Evolutionary conservation across 305 asterid genomes (phyloP), one percentile per base, ranked within the genome.

Genomic region (Plantago lanceolata): DNA sequence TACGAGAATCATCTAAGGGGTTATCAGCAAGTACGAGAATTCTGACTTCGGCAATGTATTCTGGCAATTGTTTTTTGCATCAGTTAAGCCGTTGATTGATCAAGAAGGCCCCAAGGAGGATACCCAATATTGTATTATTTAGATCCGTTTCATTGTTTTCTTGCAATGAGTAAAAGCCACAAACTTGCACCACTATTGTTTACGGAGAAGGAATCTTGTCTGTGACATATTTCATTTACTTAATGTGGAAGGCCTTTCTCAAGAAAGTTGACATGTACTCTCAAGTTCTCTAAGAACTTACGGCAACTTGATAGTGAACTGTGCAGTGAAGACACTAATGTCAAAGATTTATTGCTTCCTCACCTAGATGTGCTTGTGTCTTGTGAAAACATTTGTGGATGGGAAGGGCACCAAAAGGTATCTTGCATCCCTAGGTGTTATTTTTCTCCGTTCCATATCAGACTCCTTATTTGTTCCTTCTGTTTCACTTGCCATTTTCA

Each of bases 151-250:
- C 70, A 82, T 65, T 94, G 97, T 84, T 94, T 94, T 80, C 91
- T 94, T 70, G 91, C 88, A 53, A 90, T 94, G 94, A 94, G 99
- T 79, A 82, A 86, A 82, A 90, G 85, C 79, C 70, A 78, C 79
- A 81, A 83, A 70, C 82, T 94, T 63, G 84, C 84, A 70, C 76
- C 89, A 7, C 77, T 94, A 51, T 79, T 94, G 75, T 51, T 57
- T 53, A 77, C 79, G 73, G 94, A 86, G 74, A n/a, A 69, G 76
- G 74, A 79, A 79, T 82, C 95, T 94, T 59, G 88, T 94, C 63
- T 88, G 95, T 49, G 95, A 86, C 79, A 88, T 90, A 40, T 82
- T 94, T 73, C 82, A 91, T 33, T 86, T 86, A 76, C 83, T 94
- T 66, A 77, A 80, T 40, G 75, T 88, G 72, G 77, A 81, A 14